phyloP scores from a whole-genome alignment of 306 rosid genomes.

The Herpetospermum pedunculosum region DNA sequence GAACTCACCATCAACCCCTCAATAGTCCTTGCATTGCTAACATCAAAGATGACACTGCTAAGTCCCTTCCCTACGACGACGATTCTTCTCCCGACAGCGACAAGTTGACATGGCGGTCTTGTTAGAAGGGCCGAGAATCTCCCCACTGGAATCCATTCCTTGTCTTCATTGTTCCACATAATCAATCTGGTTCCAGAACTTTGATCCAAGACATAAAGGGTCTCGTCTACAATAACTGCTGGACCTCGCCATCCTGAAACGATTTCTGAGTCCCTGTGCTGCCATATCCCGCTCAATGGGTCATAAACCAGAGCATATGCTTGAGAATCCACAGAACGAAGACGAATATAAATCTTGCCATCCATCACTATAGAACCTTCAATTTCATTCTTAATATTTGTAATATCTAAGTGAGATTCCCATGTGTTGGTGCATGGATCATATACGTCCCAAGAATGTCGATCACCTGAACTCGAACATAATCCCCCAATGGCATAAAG shows the following conservation, averaged over 20 bases:
- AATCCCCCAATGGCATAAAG: slow-evolving; percentile 74
- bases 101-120: slow-evolving; percentile 69
- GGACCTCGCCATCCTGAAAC: slow-evolving; percentile 90
- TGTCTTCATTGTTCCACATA: slow-evolving; percentile 52
- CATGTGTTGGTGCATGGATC: slow-evolving; percentile 44
- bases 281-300: slow-evolving; percentile 66
- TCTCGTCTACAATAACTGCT: slow-evolving; percentile 51
- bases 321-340: slow-evolving; percentile 35
- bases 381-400: slow-evolving; percentile 43
- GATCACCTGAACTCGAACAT: slow-evolving; percentile 51
- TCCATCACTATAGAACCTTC: slow-evolving; percentile 68
- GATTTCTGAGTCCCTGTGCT: slow-evolving; percentile 64
- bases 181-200: slow-evolving; percentile 60
- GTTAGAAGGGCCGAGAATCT: slow-evolving; percentile 68
- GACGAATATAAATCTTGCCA: slow-evolving; percentile 63
- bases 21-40: slow-evolving; percentile 33
- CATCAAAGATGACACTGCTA: slow-evolving; percentile 68
- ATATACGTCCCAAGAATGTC: slow-evolving; percentile 72
- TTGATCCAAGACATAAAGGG: slow-evolving; percentile 60
- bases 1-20: slow-evolving; percentile 56
- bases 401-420: slow-evolving; percentile 35
- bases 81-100: slow-evolving; percentile 54
- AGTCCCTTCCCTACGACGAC: slow-evolving; percentile 70
- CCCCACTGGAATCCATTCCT: slow-evolving; percentile 63
- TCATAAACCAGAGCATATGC: slow-evolving; percentile 56